Base-by-base conservation (phyloP, 352 stramenopile species). In the Globisporangium nunn region DNA sequence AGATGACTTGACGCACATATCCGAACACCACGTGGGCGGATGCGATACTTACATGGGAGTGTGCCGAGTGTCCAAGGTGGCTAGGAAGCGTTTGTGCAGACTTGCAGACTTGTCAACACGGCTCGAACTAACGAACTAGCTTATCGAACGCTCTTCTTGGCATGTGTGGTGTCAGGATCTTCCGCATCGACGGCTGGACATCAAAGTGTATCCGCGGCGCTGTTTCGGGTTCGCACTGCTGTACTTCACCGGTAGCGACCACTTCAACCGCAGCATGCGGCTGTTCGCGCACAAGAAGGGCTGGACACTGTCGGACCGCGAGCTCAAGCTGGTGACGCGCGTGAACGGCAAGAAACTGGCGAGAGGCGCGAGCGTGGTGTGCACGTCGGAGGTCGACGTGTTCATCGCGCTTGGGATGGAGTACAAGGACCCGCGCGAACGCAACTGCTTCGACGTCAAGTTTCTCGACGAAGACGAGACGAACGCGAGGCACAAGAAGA, bases 241-340 rank as follows among this genome's bases (percentile, higher is more conserved):
- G 35, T 96, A 96, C 59, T 97, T 97, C 62, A 97, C 89, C 0
- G 87, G 88, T 29, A 96, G 83, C 58, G 87, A 96, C 58, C 85
- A 96, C 46, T 97, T 96, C 56, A 97, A 97, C 62, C 71, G 72
- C 39, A 93, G 80, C 33, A 92, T 96, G 78, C 66, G 85, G 14
- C 67, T 88, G 0, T 94, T 79, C 66, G 83, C 83, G 2, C 84
- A 80, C 50, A 88, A 86, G 41, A 91, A 91, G 44, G 85, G 81
- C 15, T 91, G 74, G 70, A 89, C 64, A 52, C 66, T 91, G 2
- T 92, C 81, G 6, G 80, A 94, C 46, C 78, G 71, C 8, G 71
- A 59, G 17, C 67, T 94, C 17, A 89, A 82, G 62, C 80, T 67
- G 7, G 73, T 88, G 29, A 62, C 84, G 54, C 71, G 77, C 14